Base-by-base conservation (phyloP, 768 basidiomycete genomes). In the Termitomyces eurrhizus region DNA sequence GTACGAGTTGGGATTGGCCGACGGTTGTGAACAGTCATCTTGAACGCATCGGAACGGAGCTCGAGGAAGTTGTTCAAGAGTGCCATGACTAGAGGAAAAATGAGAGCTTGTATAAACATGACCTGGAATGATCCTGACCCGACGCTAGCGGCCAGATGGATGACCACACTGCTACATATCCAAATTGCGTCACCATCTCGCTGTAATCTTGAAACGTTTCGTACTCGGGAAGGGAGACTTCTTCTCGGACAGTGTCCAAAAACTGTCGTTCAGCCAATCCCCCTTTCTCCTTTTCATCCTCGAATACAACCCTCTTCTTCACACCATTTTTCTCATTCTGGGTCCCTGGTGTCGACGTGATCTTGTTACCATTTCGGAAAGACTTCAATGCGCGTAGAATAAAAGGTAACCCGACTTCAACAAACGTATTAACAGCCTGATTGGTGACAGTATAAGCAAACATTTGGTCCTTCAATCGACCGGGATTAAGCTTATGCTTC, bases 111-210 rank as follows among this genome's bases (percentile, higher is more conserved):
- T 42, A 32, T 4, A 14, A 8, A 48, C 18, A 42, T 29, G 29
- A 26, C 12, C 13, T 24, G 7, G 35, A 42, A 50, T 57, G 36
- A 62, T 37, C 70, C 83, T 42, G 57, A 89, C 88, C 79, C 29
- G 93, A 87, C 2, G 93, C 90, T 18, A 98, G 78, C 3, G 95
- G 93, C 94, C 95, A 98, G 60, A 95, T 92, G 35, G 92, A 88
- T 50, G 88, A 91, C 93, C 95, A 98, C 24, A 98, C 77, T 8
- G 86, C 86, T 35, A 98, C 86, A 69, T 96, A 95, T 0, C 96
- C 95, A 71, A 96, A 97, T 68, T 95, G 93, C 9, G 90, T 89
- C 16, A 92, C 92, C 95, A 99, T 98, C 76, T 99, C 97, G 67
- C 86, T 87, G 73, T 96, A 99, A 74, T 98, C 96, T 56, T 78